Evolutionary conservation across 73 alveolate genomes (phyloP), one percentile per base, ranked within the genome.

Genomic region (Tetrahymena malaccensis): DNA sequence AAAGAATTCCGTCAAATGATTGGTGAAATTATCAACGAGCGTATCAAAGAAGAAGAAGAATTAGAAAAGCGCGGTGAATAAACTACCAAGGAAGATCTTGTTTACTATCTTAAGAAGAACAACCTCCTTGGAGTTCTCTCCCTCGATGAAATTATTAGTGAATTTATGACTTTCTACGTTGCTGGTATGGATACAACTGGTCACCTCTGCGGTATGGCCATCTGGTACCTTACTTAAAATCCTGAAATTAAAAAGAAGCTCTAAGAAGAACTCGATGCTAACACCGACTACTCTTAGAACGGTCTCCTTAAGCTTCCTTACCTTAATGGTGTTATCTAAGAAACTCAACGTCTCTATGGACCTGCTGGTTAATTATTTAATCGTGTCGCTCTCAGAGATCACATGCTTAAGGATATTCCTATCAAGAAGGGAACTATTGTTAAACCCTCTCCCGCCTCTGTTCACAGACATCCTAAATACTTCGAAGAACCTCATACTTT

Each of bases 261-360:
- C 89, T 11, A 70, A 70, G 89, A 70, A 27, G 89, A 70, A 70
- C 37, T 70, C 5, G 89, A 70, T 70, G 37, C 40, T 31, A 70
- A 70, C 37, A 70, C 89, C 19, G 89, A 70, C 89, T 70, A 70
- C 37, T 22, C 89, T 31, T 34, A 70, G 25, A 70, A 70, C 25
- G 37, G 25, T 11, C 89, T 70, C 37, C 89, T 70, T 70, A 70
- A 70, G 43, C 89, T 70, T 31, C 89, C 89, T 11, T 70, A 70
- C 37, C 89, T 70, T 31, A 70, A 70, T n/a, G 89, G 89, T 8
- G 89, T 70, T 70, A 70, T 70, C 89, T n/a, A 70, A 70, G 89
- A 70, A 70, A 70, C 89, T 70, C 89, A 70, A 70, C 89, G 89
- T 70, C 89, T 70, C 89, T 70, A 70, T 70, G 89, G 89, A 70